A percentile compares a stretch with the other conserved stretches of the same genome.
phyloP scores from a whole-genome alignment of 805 yeast species.

The Cyberlindnera euphorbiiphila region DNA sequence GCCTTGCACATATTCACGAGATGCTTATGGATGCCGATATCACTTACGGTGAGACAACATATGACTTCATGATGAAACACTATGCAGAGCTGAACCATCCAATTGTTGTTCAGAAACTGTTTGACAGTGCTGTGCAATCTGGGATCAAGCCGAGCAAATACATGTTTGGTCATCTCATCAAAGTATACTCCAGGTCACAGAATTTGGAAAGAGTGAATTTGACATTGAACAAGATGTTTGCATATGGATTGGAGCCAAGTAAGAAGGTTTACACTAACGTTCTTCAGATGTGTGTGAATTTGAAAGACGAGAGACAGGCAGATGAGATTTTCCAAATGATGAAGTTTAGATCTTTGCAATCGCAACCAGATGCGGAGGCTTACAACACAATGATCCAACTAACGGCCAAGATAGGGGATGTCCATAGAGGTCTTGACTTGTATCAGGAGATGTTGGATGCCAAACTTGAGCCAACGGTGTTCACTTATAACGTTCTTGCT shows the following conservation, averaged over 20 bases:
- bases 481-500: slow-evolving; percentile 54
- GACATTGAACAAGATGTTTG: slow-evolving; percentile 25
- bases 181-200: slow-evolving; percentile 37
- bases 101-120: slow-evolving; percentile 31
- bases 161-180: slow-evolving; percentile 40
- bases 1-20: slow-evolving; percentile 30
- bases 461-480: slow-evolving; percentile 36
- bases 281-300: slow-evolving; percentile 55
- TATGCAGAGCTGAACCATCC: slow-evolving; percentile 30
- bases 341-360: slow-evolving; percentile 67
- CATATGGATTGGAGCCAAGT: slow-evolving; percentile 36
- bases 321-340: slow-evolving; percentile 73
- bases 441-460: slow-evolving; percentile 60
- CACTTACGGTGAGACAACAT: slow-evolving; percentile 28
- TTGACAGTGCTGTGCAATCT: slow-evolving; percentile 24
- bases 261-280: slow-evolving; percentile 50
- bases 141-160: slow-evolving; percentile 30
- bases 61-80: slow-evolving; percentile 36
- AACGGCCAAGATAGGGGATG: slow-evolving; percentile 55
- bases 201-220: slow-evolving; percentile 24
- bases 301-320: slow-evolving; percentile 54
- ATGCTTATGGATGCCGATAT: slow-evolving; percentile 33
- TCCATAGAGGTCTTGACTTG: slow-evolving; percentile 73
- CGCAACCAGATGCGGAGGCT: slow-evolving; percentile 63
- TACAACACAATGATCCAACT: slow-evolving; percentile 71